Conservation (phyloP, 78 protist species). For the Protostelium mycophagum region DNA sequence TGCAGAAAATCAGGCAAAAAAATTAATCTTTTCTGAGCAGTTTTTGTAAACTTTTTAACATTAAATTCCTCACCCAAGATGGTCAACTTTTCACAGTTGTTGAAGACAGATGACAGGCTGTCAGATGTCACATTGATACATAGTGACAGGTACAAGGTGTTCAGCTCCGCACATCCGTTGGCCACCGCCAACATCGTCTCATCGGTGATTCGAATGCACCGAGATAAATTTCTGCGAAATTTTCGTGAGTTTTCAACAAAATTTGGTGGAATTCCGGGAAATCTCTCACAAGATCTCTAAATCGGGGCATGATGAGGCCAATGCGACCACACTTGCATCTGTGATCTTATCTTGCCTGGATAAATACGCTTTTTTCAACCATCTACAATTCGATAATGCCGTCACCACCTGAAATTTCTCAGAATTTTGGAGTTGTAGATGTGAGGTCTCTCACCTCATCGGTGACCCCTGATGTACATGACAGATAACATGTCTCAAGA, state of each 20-base stretch:
- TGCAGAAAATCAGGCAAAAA: too few relatives aligned
- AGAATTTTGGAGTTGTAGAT: not conserved
- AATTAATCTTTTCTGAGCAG: too few relatives aligned
- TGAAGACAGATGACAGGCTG: not conserved
- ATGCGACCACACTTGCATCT: not conserved
- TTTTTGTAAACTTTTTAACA: not conserved
- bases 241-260: not conserved
- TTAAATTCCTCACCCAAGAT: not conserved
- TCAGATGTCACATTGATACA: not conserved
- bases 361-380: not conserved
- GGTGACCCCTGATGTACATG: not conserved
- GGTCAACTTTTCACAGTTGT: not conserved
- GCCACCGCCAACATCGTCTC: not conserved
- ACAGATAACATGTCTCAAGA: not conserved
- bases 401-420: not conserved
- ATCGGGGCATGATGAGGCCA: not conserved
- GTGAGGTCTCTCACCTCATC: not conserved
- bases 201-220: not conserved
- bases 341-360: not conserved
- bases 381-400: not conserved
- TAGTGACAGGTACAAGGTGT: not conserved
- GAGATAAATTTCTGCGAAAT: not conserved
- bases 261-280: not conserved
- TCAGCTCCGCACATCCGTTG: not conserved
- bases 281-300: not conserved